Evolutionary conservation across 169 alveolate species (phyloP), one percentile per base, ranked within the genome.

Genomic region (Plasmodium inui): DNA sequence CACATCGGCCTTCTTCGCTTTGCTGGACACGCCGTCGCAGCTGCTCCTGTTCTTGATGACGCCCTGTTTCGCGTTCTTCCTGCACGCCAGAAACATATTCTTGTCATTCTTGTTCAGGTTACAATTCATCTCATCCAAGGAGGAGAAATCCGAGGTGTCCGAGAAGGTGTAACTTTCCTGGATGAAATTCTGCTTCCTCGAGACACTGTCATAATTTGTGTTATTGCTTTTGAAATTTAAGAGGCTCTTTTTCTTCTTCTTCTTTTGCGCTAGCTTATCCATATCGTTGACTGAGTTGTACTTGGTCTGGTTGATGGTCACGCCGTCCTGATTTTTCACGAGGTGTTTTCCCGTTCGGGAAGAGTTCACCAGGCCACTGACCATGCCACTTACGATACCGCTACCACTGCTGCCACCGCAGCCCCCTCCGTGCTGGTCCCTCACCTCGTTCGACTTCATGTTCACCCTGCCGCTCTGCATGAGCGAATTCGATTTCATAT

Each of bases 91-190:
- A 41, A 88, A 79, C 32, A 88, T 32, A 28, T 30, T 55, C 26
- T 88, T 88, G 6, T 88, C 80, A 70, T 37, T 79, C 41, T 79
- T 88, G 12, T 88, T 88, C 12, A 88, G 82, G 57, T 32, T 79
- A 37, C 82, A 76, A 70, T 88, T 88, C 94, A 88, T 88, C 17
- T 88, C 94, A 26, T 88, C 94, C 7, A 88, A 74, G 10, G 94
- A 88, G 2, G 94, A 88, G 34, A 88, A 88, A 79, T 88, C 94
- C n/a, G 94, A 88, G 0, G 94, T 79, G 72, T 88, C 94, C 19
- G 94, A 73, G 71, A 79, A 88, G 19, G 89, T 37, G 82, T 88
- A 88, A 46, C 28, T 73, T 2, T 78, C 71, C 26, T 80, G 94
- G 3, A 34, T 14, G n/a, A 12, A 34, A 8, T 44, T 50, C 10